Conservation (phyloP, 140 eudicot genomes). For the Anethum foeniculum region DNA sequence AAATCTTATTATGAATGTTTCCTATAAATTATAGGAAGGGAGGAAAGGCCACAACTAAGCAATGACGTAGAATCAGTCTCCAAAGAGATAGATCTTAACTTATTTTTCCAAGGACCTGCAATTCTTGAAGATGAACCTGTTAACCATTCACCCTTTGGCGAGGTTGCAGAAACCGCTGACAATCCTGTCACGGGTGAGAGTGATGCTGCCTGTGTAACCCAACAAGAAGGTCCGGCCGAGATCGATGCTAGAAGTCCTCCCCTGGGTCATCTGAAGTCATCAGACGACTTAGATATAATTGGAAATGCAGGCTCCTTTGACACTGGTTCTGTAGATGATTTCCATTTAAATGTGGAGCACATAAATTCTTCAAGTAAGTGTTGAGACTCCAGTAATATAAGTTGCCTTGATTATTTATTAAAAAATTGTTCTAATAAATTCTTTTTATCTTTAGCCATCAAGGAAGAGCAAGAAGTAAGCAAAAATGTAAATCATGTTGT, state of each 20-base stretch:
- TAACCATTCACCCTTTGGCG: background rate
- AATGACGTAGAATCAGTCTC: background rate
- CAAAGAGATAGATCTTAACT: background rate
- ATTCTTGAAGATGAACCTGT: background rate
- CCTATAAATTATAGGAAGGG: background rate
- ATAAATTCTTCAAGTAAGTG: background rate
- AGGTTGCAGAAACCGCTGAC: slow-evolving; percentile 7
- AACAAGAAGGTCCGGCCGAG: slow-evolving; percentile 1
- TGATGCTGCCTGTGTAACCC: slow-evolving; percentile 6
- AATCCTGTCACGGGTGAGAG: background rate
- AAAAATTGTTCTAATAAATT: background rate
- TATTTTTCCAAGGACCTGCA: background rate
- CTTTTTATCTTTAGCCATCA: background rate
- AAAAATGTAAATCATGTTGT: background rate
- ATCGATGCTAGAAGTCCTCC: background rate
- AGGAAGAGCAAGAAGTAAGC: background rate
- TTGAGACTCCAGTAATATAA: background rate
- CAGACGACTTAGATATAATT: background rate
- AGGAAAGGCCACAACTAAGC: background rate
- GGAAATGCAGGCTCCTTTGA: background rate
- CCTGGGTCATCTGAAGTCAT: background rate
- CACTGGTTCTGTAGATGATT: background rate
- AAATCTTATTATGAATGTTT: background rate
- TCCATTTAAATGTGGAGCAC: background rate
- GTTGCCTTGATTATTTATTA: background rate